phyloP scores from a whole-genome alignment of 2,329 filamentous ascomycete genomes.

The Beauveria bassiana region DNA sequence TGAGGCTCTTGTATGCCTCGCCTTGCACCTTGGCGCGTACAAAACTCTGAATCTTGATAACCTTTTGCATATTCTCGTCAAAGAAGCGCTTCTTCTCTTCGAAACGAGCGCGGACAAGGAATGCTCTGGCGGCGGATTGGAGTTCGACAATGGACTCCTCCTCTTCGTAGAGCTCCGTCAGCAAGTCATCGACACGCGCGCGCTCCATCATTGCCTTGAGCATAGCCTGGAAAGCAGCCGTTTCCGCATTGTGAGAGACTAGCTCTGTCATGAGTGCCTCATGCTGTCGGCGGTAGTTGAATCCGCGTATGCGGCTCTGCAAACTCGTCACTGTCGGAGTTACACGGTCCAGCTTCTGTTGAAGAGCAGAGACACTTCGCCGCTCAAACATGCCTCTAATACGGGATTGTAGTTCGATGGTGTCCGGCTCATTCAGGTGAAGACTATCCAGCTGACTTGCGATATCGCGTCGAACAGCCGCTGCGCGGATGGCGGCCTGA shows the following conservation, averaged over 20 bases:
- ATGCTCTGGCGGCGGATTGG: conserved; percentile 67
- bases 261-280: conserved; percentile 61
- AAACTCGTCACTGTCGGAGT: conserved; percentile 50
- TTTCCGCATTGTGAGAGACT: conserved; percentile 56
- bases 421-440: conserved; percentile 34
- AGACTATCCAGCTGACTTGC: conserved; percentile 40
- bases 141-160: conserved; percentile 70
- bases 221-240: conserved; percentile 65
- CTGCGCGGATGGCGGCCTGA: conserved; percentile 46
- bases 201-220: conserved; percentile 73
- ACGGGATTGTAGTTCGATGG: conserved; percentile 48
- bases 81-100: conserved; percentile 82
- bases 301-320: conserved; percentile 62
- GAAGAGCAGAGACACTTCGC: conserved; percentile 38
- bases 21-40: conserved; percentile 91
- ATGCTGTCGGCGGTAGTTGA: conserved; percentile 52
- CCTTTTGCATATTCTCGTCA: conserved; percentile 96
- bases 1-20: conserved; percentile 95
- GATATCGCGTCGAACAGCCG: conserved; percentile 44
- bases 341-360: conserved; percentile 50
- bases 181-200: conserved; percentile 61
- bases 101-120: conserved; percentile 66
- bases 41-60: conserved; percentile 97
- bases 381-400: conserved; percentile 56
- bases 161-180: conserved; percentile 73